Percentiles rank a stretch among this genome's conserved stretches.
Conservation (phyloP, 805 yeast species). For the Ogataea pilisensis region DNA sequence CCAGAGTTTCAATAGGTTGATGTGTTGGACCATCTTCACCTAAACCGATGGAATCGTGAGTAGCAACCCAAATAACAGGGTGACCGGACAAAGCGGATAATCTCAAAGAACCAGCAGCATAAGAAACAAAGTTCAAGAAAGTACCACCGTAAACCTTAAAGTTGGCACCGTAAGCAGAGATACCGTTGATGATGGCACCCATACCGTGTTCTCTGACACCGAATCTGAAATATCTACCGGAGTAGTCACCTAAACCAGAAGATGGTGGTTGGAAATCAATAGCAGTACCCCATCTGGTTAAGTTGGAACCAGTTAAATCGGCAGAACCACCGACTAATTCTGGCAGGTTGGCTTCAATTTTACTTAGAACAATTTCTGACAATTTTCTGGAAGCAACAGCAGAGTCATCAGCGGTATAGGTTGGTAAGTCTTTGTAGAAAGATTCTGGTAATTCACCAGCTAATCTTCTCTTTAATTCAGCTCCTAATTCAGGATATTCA, state of each 20-base stretch:
- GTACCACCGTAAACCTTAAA: constrained; percentile 94
- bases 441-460: constrained; percentile 71
- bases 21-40: constrained; percentile 96
- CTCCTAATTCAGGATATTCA: constrained; percentile 74
- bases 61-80: constrained; percentile 83
- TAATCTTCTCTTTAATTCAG: constrained; percentile 77
- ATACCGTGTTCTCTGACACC: constrained; percentile 99
- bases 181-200: constrained; percentile 99
- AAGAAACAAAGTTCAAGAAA: constrained; percentile 86
- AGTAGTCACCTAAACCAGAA: constrained; percentile 75
- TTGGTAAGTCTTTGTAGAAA: constrained; percentile 78
- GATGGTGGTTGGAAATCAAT: constrained; percentile 90
- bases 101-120: constrained; percentile 86
- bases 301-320: constrained; percentile 94
- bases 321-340: constrained; percentile 98
- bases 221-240: constrained; percentile 92
- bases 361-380: constrained; percentile 72
- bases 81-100: constrained; percentile 78
- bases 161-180: constrained; percentile 84
- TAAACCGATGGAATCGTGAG: constrained; percentile 85
- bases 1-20: constrained; percentile 86
- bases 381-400: constrained; percentile 93
- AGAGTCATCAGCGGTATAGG: constrained; percentile 69
- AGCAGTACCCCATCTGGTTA: constrained; percentile 81
- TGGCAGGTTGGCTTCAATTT: constrained; percentile 63